Evolutionary conservation across 345 rosid species (phyloP), one percentile per base, ranked within the genome.

Genomic region (Leavenworthia alabamica): DNA sequence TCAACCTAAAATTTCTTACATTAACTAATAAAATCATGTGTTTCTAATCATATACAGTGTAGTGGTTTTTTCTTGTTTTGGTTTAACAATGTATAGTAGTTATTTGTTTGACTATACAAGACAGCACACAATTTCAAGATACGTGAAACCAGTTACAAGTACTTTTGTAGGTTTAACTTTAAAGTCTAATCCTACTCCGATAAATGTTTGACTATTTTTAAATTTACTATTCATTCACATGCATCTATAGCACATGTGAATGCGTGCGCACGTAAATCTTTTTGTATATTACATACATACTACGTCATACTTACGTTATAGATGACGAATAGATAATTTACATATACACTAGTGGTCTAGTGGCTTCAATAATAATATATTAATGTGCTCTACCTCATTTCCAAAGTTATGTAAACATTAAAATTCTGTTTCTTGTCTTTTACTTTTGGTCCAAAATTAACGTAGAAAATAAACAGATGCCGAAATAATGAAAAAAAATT

Each of bases 401-500:
- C 42, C 17, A 17, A 66, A 66, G 64, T 49, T 46, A 47, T 28
- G 41, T 14, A 3, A 52, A 51, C 53, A 40, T 15, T 23, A 28
- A 58, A 58, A 41, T 40, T 59, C 0, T 31, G 28, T 68, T 59
- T 41, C 72, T 68, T 59, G 66, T 49, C 72, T 59, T 59, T 6
- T 50, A 49, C 72, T 13, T 13, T 13, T 4, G n/a, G 24, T 7
- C 2, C 22, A 9, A 41, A 16, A 17, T 5, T n/a, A 17, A 47
- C 13, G 3, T 11, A 47, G 2, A 20, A 20, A 20, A 20, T 2
- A 20, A 20, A 1, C 1, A 20, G 22, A 20, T 20, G 2, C 22
- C 22, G 22, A 20, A 20, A 20, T 20, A 20, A 20, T 20, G 22
- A 20, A 20, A 20, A 20, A 20, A 20, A 20, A 20, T 1, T 20